Evolutionary conservation across 148 eudicot species (phyloP).

Genomic region (Fallopia convolvulus): DNA sequence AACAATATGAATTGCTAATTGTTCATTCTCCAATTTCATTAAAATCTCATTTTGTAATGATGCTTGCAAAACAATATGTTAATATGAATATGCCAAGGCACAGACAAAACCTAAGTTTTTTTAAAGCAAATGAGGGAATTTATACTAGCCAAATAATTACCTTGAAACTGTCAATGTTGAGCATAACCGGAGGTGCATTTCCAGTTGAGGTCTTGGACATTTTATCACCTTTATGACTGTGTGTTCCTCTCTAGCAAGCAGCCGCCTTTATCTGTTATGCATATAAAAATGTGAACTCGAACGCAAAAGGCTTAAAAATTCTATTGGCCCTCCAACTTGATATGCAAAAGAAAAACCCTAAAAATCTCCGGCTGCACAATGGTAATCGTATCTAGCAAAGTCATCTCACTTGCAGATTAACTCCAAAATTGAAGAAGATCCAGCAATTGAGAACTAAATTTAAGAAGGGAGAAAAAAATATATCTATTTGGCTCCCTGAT

Average conservation of each 20-base stretch:
- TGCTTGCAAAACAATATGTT: not conserved
- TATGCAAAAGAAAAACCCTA: not conserved
- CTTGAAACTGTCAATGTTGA: conserved; percentile 91
- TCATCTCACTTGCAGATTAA: not conserved
- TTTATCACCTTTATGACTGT: conserved; percentile 20
- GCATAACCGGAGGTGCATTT: conserved; percentile 52
- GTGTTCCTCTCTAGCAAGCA: conserved; percentile 28
- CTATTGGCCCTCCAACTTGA: too few species aligned
- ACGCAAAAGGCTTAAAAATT: not conserved
- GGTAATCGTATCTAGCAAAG: not conserved
- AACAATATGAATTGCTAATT: conserved; percentile 8
- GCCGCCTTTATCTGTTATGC: conserved; percentile 35
- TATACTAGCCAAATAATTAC: conserved; percentile 22
- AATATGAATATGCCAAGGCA: not conserved
- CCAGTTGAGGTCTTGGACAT: conserved; percentile 31
- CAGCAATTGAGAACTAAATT: not conserved
- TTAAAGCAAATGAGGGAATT: too few species aligned
- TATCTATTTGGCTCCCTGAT: not conserved
- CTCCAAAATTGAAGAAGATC: not conserved
- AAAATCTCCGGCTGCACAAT: not conserved
- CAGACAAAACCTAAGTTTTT: not conserved
- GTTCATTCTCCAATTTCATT: not conserved
- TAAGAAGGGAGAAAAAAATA: not conserved
- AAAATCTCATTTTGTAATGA: not conserved
- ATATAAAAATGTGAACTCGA: not conserved